Evolutionary conservation across 2,329 filamentous ascomycete species (phyloP), one percentile per base, ranked within the genome.

Genomic region (Westerdykella aurantiaca): DNA sequence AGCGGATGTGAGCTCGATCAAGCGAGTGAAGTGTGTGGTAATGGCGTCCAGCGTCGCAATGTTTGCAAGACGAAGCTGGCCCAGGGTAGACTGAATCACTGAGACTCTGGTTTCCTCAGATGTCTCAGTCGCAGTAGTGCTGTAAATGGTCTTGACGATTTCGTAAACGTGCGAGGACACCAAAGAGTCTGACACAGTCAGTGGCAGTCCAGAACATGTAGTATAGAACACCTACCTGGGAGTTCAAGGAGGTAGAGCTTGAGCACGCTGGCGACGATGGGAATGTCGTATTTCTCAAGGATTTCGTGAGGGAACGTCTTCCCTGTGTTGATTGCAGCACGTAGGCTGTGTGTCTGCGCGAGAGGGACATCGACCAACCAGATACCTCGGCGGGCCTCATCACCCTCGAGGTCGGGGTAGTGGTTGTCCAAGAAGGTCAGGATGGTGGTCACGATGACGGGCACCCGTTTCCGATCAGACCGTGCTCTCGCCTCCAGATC

Each of bases 101-200:
- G 89, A 85, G 51, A 98, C 79, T 42, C 93, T 86, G 11, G 87
- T 83, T 41, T 82, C 77, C 56, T 95, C 87, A 3, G 83, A 57
- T 0, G 61, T 58, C 46, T 68, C 82, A 13, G 81, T 79, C 45
- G 95, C 88, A 34, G 85, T 79, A 11, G 88, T 84, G 12, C 86
- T 89, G 73, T 98, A 98, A 52, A 98, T 94, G 2, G 89, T 97
- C 71, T 95, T 90, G 64, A 98, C 84, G 62, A 98, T 97, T 72
- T 98, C 94, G 68, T 98, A 98, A 46, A 98, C 89, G 66, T 97
- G 91, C 34, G 89, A 95, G 44, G 93, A 97, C 49, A 98, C 91
- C 49, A 98, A 78, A n/a, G 93, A 97, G 69, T 98, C 93, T 93
- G 37, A 17, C 29, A 37, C 10, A 12, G 22, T 66, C 45, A 66